Base-by-base conservation (phyloP, 768 basidiomycete genomes). In the Rhodosporidiobolus odoratus region DNA sequence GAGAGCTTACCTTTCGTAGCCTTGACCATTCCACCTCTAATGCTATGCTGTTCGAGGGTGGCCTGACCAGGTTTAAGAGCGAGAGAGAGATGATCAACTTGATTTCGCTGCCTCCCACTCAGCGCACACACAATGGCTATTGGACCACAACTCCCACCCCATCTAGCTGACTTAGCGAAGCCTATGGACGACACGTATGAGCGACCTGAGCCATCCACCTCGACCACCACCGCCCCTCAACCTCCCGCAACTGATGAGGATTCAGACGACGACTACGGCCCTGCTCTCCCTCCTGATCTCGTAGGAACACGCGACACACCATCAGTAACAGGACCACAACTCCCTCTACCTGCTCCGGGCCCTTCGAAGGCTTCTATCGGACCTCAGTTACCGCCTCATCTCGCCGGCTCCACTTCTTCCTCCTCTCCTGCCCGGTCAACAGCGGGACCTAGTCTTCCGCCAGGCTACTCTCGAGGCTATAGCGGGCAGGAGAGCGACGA, bases 241-340 rank as follows among this genome's bases (percentile, higher is more conserved):
- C 27, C 37, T 1, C 32, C 40, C 25, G 47, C 30, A 23, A 48
- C 25, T n/a, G 61, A 65, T 53, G 71, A 72, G 48, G 56, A 68
- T 37, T 50, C 52, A 4, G 67, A 86, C 40, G 89, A 89, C 72
- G 87, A 86, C 74, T 89, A 88, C 76, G 83, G 82, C 4, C 92
- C 90, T 0, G 84, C 85, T 4, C 84, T 92, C 10, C 91, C 89
- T 8, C 90, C 90, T 19, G 87, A 89, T 66, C 79, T 91, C 57
- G 78, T 80, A 12, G 84, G 84, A 25, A 79, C 68, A 5, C 72
- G 79, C 19, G 50, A 61, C 30, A 64, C 82, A 21, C 82, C 84
- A 15, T 76, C 82, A 32, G 77, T 75, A 13, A 68, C 78, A n/a
- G 74, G 76, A 17, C 77, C 80, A 27, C 72, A 81, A 3, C 69